Base-by-base conservation (phyloP, 352 stramenopile genomes). In the Phytophthora quininea region DNA sequence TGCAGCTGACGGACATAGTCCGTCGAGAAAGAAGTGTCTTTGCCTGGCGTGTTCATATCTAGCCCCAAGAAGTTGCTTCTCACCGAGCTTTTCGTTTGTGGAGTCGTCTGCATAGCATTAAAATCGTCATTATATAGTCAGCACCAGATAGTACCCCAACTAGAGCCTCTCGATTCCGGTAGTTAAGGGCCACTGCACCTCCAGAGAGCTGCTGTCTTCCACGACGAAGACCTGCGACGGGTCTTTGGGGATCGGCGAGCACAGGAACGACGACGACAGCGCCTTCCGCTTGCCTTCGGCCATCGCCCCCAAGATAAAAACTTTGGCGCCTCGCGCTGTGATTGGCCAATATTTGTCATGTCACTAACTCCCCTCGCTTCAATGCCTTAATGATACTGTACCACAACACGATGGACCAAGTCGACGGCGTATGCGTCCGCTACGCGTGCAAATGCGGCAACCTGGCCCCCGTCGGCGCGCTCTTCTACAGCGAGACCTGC, bases 401-500 rank as follows among this genome's bases (percentile, higher is more conserved):
- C 47, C 24, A 7, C 27, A n/a, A 29, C 27, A 46, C 27, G 5
- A 74, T 67, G 56, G 19, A n/a, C 15, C 33, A 71, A n/a, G 48
- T 71, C 7, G 79, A 74, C 51, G 79, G 49, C 45, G 79, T 86
- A 47, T 52, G 63, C 66, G 75, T 95, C 51, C 76, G 70, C 62
- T 96, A 96, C 70, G 80, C 69, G 48, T 96, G 88, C 74, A 75
- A 78, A 50, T 96, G 88, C 71, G 88, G 88, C 10, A 71, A 85
- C 64, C 69, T 85, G 67, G 76, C 71, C 50, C 84, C 88, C 14
- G 43, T 93, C 12, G 54, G 71, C 51, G 57, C 69, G 12, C 65
- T 96, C 51, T 94, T 92, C 69, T 96, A 77, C 73, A 94, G 88
- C 58, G 86, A 94, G 42, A 76, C 83, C 30, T 91, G 84, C 46